A percentile compares a stretch with the other conserved stretches of the same genome.
Evolutionary conservation across 331 rosid genomes (phyloP).

Genomic region (Phaseolus coccineus): DNA sequence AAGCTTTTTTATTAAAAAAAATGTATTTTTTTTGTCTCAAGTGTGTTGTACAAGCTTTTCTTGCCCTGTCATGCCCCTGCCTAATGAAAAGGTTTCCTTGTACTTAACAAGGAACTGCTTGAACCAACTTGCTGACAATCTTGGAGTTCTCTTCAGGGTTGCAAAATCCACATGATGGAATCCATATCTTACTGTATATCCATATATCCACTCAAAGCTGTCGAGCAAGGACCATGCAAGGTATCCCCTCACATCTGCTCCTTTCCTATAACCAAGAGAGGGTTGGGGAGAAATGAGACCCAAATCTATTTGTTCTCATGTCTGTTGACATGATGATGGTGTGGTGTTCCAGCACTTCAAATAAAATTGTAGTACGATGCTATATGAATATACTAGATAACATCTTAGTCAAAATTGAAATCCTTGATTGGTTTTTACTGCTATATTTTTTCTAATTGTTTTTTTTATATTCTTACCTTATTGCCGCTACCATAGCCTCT

Average conservation of each 20-base stretch:
- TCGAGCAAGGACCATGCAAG: constrained; percentile 78
- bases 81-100: constrained; percentile 8
- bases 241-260: constrained; percentile 84
- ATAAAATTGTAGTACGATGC: neutral
- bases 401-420: neutral
- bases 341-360: neutral
- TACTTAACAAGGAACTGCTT: constrained; percentile 47
- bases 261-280: constrained; percentile 52
- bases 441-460: neutral
- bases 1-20: too few species aligned
- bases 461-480: constrained; percentile 51
- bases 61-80: neutral
- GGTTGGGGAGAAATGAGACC: neutral
- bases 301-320: neutral
- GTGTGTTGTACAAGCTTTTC: constrained; percentile 38
- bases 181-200: constrained; percentile 62
- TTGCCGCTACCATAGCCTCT: constrained; percentile 52
- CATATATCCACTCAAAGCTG: constrained; percentile 72
- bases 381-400: neutral
- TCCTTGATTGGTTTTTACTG: constrained; percentile 18
- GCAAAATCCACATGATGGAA: constrained; percentile 48
- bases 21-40: constrained; percentile 25
- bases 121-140: constrained; percentile 54
- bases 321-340: neutral
- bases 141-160: constrained; percentile 50